Evolutionary conservation across 2,329 filamentous ascomycete genomes (phyloP), one percentile per base, ranked within the genome.

Genomic region (Colletotrichum tropicale): DNA sequence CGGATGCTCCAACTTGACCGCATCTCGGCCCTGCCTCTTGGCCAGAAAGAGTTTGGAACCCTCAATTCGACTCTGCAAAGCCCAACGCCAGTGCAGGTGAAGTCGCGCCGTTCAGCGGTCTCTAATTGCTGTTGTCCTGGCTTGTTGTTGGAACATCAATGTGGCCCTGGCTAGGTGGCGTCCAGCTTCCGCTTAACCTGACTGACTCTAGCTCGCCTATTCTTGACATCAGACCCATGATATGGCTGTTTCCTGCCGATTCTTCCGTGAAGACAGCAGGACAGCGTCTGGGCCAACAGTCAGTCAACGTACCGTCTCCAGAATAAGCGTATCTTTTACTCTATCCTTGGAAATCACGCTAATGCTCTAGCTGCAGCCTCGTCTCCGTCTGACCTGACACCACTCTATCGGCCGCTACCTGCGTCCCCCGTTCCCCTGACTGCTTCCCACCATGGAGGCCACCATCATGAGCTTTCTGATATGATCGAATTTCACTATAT

Each of bases 401-500:
- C 30, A 38, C 58, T 65, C 64, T 34, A 69, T 76, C 64, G 56
- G 34, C 58, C 28, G 43, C 66, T 75, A 38, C 48, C 58, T 64
- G 38, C 67, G 48, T 71, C 26, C 43, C 61, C 38, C 66, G 58
- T 24, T 52, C 71, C 52, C 62, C 43, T 60, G 55, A 52, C 18
- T 72, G 62, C 21, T 26, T 67, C n/a, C 32, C 32, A 48, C 15
- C 26, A n/a, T 15, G 30, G 28, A 52, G 43, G 48, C 28, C 28
- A 5, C 15, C 61, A 70, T 74, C 64, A 21, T 70, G 71, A 69
- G 13, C 13, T 66, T 64, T 34, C 32, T 10, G 18, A 28, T 60
- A 32, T 72, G 73, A 65, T 76, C 48, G 24, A 26, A 65, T 60
- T 60, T 74, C 13, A 60, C 70, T 74, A 76, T 76, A 76, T 76